phyloP scores from a whole-genome alignment of 78 protist genomes.

The Protostelium mycophagum region DNA sequence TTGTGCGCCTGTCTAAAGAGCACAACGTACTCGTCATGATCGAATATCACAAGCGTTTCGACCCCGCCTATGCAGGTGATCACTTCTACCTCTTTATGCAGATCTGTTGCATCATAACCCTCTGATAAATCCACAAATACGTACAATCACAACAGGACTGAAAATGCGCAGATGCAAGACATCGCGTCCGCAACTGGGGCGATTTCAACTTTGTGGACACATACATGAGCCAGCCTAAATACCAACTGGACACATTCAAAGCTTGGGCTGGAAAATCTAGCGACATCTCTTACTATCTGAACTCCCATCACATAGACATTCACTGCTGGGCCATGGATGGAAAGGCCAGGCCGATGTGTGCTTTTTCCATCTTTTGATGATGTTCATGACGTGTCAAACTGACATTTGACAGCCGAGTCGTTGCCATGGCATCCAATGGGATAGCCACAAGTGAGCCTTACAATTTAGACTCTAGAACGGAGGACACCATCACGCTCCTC shows the following conservation, averaged over 20 bases:
- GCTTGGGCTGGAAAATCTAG: conserved; percentile 45
- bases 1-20: background rate
- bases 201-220: conserved; percentile 2
- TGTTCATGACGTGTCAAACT: background rate
- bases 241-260: conserved; percentile 34
- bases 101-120: no score
- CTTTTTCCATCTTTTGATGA: background rate
- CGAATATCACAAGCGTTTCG: conserved; percentile 55
- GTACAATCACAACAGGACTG: background rate
- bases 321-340: conserved; percentile 44
- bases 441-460: conserved; percentile 6
- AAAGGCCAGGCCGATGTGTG: conserved; percentile 1
- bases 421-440: conserved; percentile 25
- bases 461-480: background rate
- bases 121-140: no score
- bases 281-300: conserved; percentile 59
- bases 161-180: conserved; percentile 13
- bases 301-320: conserved; percentile 54
- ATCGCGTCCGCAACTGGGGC: conserved; percentile 14
- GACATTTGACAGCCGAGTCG: conserved; percentile 4
- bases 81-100: no score
- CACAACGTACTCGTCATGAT: conserved; percentile 5
- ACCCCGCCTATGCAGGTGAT: conserved; percentile 28
- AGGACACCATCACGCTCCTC: conserved; percentile 53
- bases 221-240: conserved; percentile 60